These are phyloP conservation scores for Pyrenophora teres DNA, from an alignment of 2,329 filamentous ascomycete genomes.

Conservation along the genomic window DNA sequence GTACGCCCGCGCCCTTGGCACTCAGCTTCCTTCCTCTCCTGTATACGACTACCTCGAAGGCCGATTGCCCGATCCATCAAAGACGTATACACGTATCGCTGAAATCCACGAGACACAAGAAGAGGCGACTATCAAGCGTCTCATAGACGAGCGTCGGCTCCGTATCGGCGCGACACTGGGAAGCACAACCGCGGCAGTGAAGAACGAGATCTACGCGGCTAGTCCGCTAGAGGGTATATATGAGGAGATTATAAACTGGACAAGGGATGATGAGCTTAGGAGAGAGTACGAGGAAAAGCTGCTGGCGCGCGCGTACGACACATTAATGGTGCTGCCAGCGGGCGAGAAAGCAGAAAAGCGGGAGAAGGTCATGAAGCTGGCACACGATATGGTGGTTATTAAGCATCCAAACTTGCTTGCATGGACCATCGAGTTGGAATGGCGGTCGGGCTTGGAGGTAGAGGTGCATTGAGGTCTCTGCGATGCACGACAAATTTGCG, in stretches of 20 bases:
- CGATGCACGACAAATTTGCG: no score
- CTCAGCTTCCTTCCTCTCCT: slow-evolving; percentile 78
- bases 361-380: slow-evolving; percentile 73
- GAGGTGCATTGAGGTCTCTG: slow-evolving; percentile 18
- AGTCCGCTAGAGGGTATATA: slow-evolving; percentile 84
- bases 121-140: slow-evolving; percentile 83
- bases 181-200: slow-evolving; percentile 85
- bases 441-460: slow-evolving; percentile 62
- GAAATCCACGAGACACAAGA: slow-evolving; percentile 85
- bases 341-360: slow-evolving; percentile 73
- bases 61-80: slow-evolving; percentile 75
- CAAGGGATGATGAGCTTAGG: slow-evolving; percentile 79
- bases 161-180: slow-evolving; percentile 81
- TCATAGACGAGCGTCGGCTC: slow-evolving; percentile 87
- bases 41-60: slow-evolving; percentile 85
- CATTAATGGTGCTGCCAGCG: slow-evolving; percentile 68
- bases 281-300: slow-evolving; percentile 90
- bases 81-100: slow-evolving; percentile 80
- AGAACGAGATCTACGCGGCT: slow-evolving; percentile 75
- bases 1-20: slow-evolving; percentile 74
- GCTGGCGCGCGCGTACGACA: slow-evolving; percentile 78
- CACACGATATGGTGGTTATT: slow-evolving; percentile 93
- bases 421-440: slow-evolving; percentile 90
- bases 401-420: slow-evolving; percentile 87
- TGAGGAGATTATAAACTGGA: slow-evolving; percentile 86